Evolutionary conservation across 768 basidiomycete genomes (phyloP).

Genomic region (Lactarius psammicola): DNA sequence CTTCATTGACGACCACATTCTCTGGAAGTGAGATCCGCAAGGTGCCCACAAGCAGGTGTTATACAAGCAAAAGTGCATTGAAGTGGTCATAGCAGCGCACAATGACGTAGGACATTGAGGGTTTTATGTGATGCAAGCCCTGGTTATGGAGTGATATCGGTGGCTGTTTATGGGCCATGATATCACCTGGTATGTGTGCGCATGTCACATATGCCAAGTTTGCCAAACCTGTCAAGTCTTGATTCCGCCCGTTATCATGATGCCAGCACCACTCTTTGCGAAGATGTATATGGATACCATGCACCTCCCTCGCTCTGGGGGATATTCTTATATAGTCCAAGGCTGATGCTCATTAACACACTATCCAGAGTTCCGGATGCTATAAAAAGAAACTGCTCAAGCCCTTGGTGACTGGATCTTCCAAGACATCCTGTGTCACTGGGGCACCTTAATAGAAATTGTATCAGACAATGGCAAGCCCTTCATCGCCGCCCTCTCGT

Average conservation of each 20-base stretch:
- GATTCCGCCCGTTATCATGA: constrained; percentile 29
- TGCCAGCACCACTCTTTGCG: constrained; percentile 33
- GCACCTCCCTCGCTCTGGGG: constrained; percentile 38
- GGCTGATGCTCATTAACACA: constrained; percentile 37
- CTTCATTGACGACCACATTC: no score
- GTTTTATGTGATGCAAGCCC: constrained; percentile 4
- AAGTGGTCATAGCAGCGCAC: constrained; percentile 24
- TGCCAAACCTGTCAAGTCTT: no score
- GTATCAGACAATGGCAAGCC: constrained; percentile 45
- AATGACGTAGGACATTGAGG: constrained; percentile 31
- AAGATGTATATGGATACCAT: constrained; percentile 44
- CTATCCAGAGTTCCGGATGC: constrained; percentile 36
- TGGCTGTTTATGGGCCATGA: constrained; percentile 31
- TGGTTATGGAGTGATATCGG: constrained; percentile 29
- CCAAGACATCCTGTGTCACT: constrained; percentile 40
- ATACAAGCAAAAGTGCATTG: constrained; percentile 4
- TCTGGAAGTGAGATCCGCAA: constrained; percentile 11
- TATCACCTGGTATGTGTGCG: constrained; percentile 29
- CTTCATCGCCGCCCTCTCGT: constrained; percentile 32
- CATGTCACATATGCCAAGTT: constrained; percentile 38
- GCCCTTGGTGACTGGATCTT: constrained; percentile 38
- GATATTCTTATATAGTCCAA: constrained; percentile 40
- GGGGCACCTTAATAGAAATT: constrained; percentile 41
- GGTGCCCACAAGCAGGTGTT: constrained; percentile 30
- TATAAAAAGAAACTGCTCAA: constrained; percentile 34